phyloP scores from a whole-genome alignment of 768 basidiomycete genomes.

The Gymnopilus dilepis region DNA sequence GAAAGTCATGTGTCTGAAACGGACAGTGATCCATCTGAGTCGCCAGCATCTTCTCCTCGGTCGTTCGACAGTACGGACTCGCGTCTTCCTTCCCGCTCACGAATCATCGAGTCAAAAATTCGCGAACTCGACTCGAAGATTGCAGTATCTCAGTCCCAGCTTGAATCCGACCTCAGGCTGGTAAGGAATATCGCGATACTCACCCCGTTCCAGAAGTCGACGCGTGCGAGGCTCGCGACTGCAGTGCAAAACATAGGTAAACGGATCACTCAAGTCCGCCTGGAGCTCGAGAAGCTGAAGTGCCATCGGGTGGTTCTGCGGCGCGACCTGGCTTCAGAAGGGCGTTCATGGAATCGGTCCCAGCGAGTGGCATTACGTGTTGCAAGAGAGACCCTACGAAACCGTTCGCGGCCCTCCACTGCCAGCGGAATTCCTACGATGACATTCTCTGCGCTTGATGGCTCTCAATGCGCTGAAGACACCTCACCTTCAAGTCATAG shows the following conservation, averaged over 20 bases:
- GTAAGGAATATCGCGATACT: constrained; percentile 84
- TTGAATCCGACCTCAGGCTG: constrained; percentile 72
- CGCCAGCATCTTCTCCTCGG: constrained; percentile 22
- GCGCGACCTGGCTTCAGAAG: constrained; percentile 77
- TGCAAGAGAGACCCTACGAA: constrained; percentile 69
- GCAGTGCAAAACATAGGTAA: constrained; percentile 68
- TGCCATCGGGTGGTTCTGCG: constrained; percentile 80
- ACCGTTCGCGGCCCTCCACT: constrained; percentile 27
- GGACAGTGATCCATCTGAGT: constrained; percentile 12
- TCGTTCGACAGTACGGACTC: constrained; percentile 33
- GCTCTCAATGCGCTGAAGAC: constrained; percentile 20
- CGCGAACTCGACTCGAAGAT: constrained; percentile 67
- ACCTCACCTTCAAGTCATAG: constrained; percentile 13
- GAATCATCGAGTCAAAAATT: constrained; percentile 65
- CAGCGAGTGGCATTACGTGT: constrained; percentile 75
- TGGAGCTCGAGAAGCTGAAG: constrained; percentile 74
- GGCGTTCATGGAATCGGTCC: constrained; percentile 65
- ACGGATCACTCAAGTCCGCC: constrained; percentile 66
- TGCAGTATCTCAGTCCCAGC: constrained; percentile 53
- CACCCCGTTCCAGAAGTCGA: constrained; percentile 86
- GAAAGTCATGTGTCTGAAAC: constrained; percentile 21
- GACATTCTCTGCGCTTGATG: constrained; percentile 41
- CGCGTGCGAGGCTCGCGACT: constrained; percentile 73
- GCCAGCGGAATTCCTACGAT: constrained; percentile 41
- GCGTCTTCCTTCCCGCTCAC: constrained; percentile 56